These are phyloP conservation scores for Metschnikowia dekortorum DNA, from an alignment of 805 yeast genomes.

Conservation along the genomic window DNA sequence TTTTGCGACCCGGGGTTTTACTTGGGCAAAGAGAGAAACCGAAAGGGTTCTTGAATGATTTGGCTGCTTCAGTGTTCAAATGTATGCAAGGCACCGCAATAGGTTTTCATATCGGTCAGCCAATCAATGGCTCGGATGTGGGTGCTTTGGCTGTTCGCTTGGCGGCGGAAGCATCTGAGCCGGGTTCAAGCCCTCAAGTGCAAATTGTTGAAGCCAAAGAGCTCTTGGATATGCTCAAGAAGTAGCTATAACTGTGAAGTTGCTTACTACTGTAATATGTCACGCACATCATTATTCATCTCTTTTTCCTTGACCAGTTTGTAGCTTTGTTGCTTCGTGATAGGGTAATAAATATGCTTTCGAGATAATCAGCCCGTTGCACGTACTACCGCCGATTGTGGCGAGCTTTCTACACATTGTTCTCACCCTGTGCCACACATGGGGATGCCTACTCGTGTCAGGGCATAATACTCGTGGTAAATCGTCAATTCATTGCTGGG, in stretches of 20 bases:
- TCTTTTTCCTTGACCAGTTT: background rate
- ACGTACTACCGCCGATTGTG: background rate
- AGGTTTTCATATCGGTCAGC: conserved; percentile 20
- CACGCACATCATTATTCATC: background rate
- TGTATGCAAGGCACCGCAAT: conserved; percentile 16
- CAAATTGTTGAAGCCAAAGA: conserved; percentile 19
- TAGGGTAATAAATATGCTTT: background rate
- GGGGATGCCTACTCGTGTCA: background rate
- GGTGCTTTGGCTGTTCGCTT: conserved; percentile 51
- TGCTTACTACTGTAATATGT: background rate
- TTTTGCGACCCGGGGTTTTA: conserved; percentile 73
- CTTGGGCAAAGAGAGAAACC: conserved; percentile 54
- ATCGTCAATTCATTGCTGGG: conserved; percentile 1
- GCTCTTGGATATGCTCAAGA: conserved; percentile 10
- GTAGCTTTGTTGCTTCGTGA: background rate
- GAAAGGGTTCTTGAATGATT: conserved; percentile 19
- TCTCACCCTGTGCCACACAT: background rate
- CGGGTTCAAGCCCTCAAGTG: conserved; percentile 19
- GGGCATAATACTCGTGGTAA: background rate
- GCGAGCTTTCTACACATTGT: background rate
- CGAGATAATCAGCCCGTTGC: background rate
- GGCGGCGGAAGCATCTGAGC: conserved; percentile 22
- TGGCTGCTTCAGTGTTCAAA: conserved; percentile 29
- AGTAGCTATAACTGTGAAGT: background rate
- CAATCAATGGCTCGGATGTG: conserved; percentile 63